Evolutionary conservation across 2,329 filamentous ascomycete genomes (phyloP).

Genomic region (Xylariaceae sp.): DNA sequence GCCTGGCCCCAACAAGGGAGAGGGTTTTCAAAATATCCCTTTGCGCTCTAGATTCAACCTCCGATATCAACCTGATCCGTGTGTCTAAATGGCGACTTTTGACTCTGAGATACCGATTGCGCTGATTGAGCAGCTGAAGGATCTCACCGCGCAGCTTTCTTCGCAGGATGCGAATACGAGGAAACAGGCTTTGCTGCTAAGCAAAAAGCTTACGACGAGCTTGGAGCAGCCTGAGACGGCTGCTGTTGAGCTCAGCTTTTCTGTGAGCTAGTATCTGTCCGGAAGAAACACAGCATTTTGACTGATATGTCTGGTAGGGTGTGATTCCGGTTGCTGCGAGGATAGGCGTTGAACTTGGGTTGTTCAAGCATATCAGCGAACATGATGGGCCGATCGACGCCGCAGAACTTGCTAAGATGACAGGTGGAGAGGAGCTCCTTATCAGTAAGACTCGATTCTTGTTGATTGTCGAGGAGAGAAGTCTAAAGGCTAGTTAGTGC

Average conservation of each 20-base stretch:
- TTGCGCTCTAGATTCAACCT: no score
- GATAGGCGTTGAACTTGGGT: conserved; percentile 21
- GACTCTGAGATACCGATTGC: not conserved
- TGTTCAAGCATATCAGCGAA: conserved; percentile 22
- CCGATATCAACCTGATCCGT: no score
- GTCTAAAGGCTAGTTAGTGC: not conserved
- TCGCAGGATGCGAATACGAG: conserved; percentile 1
- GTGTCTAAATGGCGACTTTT: no score
- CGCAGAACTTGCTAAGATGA: conserved; percentile 16
- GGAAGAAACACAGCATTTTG: not conserved
- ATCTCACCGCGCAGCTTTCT: not conserved
- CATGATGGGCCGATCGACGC: conserved; percentile 15
- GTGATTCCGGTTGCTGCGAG: conserved; percentile 20
- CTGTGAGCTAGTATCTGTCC: conserved; percentile 3
- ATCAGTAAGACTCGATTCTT: conserved; percentile 17
- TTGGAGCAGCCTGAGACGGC: conserved; percentile 15
- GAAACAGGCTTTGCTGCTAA: conserved; percentile 10
- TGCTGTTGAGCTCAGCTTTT: conserved; percentile 16
- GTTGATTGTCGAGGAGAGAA: not conserved
- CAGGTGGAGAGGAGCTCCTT: conserved; percentile 24
- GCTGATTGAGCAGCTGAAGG: not conserved
- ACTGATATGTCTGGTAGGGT: conserved; percentile 12
- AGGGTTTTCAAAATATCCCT: no score
- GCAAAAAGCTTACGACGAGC: conserved; percentile 6
- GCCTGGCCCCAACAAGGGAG: no score